These are phyloP conservation scores for Vitis hybrid DNA, from an alignment of 177 flowering plant genomes.

Conservation along the genomic window DNA sequence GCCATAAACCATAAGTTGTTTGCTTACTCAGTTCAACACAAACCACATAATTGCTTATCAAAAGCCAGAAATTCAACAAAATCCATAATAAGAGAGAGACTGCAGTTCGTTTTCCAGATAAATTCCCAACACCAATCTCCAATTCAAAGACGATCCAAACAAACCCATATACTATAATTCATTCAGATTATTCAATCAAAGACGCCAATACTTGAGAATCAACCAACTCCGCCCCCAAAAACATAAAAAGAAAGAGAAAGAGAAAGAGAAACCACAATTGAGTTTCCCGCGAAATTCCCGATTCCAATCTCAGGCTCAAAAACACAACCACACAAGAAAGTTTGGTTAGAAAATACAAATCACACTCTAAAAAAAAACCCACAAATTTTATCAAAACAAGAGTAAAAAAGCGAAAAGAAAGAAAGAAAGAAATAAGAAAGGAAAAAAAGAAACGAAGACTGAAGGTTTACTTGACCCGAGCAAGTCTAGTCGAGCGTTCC, in stretches of 20 bases:
- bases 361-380: neutral
- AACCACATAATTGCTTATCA: neutral
- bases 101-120: no score
- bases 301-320: neutral
- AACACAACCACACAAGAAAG: neutral
- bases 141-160: neutral
- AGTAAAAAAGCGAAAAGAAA: neutral
- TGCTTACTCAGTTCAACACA: no score
- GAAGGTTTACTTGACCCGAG: conserved; percentile 58
- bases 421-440: neutral
- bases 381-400: neutral
- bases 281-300: neutral
- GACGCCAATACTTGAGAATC: neutral
- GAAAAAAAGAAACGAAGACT: neutral
- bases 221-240: neutral
- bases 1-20: no score
- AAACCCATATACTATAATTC: no score
- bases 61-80: neutral
- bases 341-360: no score
- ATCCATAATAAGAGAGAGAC: neutral
- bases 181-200: no score
- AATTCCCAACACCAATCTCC: no score
- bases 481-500: conserved; percentile 59
- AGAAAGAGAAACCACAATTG: neutral
- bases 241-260: neutral